Evolutionary conservation across 306 rosid genomes (phyloP), one percentile per base, ranked within the genome.

Genomic region (Vigna hirtella): DNA sequence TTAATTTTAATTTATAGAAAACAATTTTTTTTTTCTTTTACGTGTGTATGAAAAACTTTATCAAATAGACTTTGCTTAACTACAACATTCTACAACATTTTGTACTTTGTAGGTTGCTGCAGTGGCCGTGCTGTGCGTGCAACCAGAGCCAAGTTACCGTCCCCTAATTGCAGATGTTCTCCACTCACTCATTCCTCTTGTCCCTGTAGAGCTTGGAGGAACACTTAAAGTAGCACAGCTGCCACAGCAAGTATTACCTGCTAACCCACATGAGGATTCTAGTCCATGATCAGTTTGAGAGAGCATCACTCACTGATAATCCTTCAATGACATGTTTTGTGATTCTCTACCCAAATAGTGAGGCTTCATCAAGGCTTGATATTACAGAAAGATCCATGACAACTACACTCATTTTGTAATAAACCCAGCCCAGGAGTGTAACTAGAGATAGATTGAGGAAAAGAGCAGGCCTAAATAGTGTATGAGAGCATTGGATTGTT

Each of bases 101-200:
- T 38, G 52, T 58, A 2, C 42, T 73, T n/a, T 74, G 68, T 78
- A 96, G 99, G 98, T 93, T 80, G 99, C 99, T 68, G 98, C 99
- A 28, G 97, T 93, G 14, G 98, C 98, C 0, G 96, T 91, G 84
- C 73, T 93, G 30, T 96, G 99, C n/a, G 97, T 96, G 74, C 99
- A 93, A 83, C 96, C 97, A 7, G 99, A 96, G 76, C 94, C 99
- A 26, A 93, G 98, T 79, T 93, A 93, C 78, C 97, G 99, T 12
- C 99, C 99, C 0, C 79, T 96, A 66, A 96, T 96, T 75, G 88
- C 97, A 2, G 99, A 96, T 79, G 98, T 96, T 82, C 79, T 96
- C 36, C 99, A 93, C 84, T 96, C 99, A 2, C 98, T 96, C 43
- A 79, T 93, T 64, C 99, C 99, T 81, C 96, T 96, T 30, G 93